Base-by-base conservation (phyloP, 805 yeast genomes). In the Candida methanosorbosa region DNA sequence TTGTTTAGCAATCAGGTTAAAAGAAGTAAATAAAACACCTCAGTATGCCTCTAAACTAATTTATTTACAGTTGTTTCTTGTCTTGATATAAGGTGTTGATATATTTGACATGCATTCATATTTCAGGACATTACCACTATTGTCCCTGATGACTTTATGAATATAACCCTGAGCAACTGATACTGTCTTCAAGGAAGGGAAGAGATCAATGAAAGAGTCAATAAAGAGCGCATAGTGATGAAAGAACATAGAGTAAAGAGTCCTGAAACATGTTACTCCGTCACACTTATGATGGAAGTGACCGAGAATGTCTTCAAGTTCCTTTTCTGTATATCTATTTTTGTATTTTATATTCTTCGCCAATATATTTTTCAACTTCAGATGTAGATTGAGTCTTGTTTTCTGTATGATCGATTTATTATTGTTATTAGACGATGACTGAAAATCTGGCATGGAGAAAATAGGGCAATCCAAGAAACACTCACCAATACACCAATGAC, bases 401-500 rank as follows among this genome's bases (percentile, higher is more conserved):
- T 29, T 29, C 21, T 29, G 32, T 9, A 29, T 15, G 6, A 5
- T 20, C 5, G 7, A 9, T 4, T 14, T 15, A 7, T 19, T 12
- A 12, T n/a, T n/a, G n/a, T n/a, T n/a, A n/a, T n/a, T n/a, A n/a
- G n/a, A n/a, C n/a, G n/a, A n/a, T n/a, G n/a, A n/a, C n/a, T n/a
- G n/a, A n/a, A n/a, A n/a, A 3, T 15, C 17, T n/a, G 32, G 32
- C 32, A 29, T 29, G 4, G 32, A 12, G 15, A 29, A 20, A 4
- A 29, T 29, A 11, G 32, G 32, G 11, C 32, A 29, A 15, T 29
- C 32, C 11, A 29, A 21, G 18, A 29, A 29, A 20, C 32, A 29
- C 15, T 29, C 32, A 5, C 32, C 32, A 20, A 29, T 29, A 15
- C 32, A 29, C 32, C 32, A 29, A 14, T 29, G 32, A 3, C 32